Conservation (phyloP, 306 rosid species). For the Glycyrrhiza uralensis region DNA sequence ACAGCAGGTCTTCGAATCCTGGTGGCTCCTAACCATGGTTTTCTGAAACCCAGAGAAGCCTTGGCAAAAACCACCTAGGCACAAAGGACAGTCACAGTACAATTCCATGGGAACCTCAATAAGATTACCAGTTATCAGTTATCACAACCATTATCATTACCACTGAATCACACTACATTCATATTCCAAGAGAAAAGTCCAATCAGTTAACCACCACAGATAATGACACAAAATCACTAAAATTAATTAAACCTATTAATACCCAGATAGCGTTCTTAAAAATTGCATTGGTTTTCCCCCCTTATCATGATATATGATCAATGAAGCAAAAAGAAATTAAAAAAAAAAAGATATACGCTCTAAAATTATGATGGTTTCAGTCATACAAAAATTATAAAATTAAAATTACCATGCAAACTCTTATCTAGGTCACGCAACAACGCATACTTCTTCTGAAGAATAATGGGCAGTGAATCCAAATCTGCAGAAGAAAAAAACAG, state of each 20-base stretch:
- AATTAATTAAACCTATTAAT: not conserved
- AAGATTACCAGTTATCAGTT: not conserved
- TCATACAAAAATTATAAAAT: not conserved
- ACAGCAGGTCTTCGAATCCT: not conserved
- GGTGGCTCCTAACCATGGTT: not conserved
- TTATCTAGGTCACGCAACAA: constrained; percentile 81
- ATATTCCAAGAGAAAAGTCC: not conserved
- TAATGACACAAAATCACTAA: not conserved
- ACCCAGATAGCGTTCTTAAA: not conserved
- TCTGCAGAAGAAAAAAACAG: constrained; percentile 39
- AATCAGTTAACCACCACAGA: not conserved
- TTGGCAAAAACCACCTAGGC: not conserved
- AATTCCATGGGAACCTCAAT: constrained; percentile 4
- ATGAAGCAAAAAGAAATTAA: not conserved
- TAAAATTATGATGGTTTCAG: not conserved
- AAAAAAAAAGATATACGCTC: not conserved
- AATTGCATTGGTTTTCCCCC: not conserved
- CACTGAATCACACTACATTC: not conserved
- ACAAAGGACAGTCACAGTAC: not conserved
- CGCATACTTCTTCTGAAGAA: constrained; percentile 84
- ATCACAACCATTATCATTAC: not conserved
- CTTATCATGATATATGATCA: not conserved
- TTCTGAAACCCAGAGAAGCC: not conserved
- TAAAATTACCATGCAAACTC: constrained; percentile 70
- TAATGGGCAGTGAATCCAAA: constrained; percentile 81